Base-by-base conservation (phyloP, 305 asterid species). In the Stenogyne calaminthoides region DNA sequence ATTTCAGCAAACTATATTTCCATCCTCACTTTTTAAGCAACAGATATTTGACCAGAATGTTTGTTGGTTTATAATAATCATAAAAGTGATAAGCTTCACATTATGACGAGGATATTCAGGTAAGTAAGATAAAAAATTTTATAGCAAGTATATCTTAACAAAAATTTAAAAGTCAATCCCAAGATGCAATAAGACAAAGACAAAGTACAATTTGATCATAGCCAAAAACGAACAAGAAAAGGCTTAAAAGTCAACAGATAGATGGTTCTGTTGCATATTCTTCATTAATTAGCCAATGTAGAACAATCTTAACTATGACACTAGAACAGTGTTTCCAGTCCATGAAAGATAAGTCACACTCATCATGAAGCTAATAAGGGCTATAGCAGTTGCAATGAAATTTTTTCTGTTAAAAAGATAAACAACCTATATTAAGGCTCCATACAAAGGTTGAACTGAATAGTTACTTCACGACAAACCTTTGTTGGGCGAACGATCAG, bases 381-480 rank as follows among this genome's bases (percentile, higher is more conserved):
- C 29, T 15, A 3, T 42, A 58, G 5, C 5, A 63, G 29, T 63
- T 18, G 62, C 61, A 49, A 39, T 57, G 61, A 71, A 61, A 58
- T 73, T 36, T 29, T 66, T 60, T 49, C 46, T 70, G 69, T 29
- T 47, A n/a, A 14, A 64, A 54, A 60, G 32, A 25, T 20, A 34
- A 20, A 37, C 55, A 44, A 74, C 91, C n/a, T n/a, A 73, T 90
- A 95, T 98, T 98, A 95, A 64, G 99, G 99, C 84, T 95, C 99
- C 91, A 87, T 88, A 75, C 98, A 92, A 70, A 92, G 87, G 84
- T 89, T 95, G 88, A 89, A 95, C 85, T 88, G 96, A 73, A 88
- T 81, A 10, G 96, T 88, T 67, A 90, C 98, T 88, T 90, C 98
- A 65, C 96, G 95, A 95, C 89, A 84, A 88, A 90, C 82, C 92